A percentile compares a stretch with the other conserved stretches of the same genome.
Evolutionary conservation across 2,329 filamentous ascomycete species (phyloP).

Genomic region (Chrysoporthe deuterocubensis): DNA sequence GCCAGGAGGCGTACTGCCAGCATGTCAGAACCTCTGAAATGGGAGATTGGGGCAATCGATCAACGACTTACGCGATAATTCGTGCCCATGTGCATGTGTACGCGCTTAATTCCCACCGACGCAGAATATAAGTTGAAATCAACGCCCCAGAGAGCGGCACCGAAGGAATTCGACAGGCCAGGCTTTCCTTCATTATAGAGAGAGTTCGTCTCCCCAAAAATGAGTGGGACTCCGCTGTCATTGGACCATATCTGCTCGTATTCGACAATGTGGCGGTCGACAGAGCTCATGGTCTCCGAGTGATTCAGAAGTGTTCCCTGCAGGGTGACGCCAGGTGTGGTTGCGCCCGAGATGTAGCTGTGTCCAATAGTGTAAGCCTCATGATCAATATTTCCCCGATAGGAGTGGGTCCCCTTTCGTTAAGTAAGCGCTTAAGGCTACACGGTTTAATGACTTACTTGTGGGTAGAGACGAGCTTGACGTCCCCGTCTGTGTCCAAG

Average conservation of each 20-base stretch:
- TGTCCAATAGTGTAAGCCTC: constrained; percentile 15
- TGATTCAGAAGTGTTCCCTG: constrained; percentile 68
- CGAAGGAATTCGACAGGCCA: constrained; percentile 67
- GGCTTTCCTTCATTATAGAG: constrained; percentile 65
- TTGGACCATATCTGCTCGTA: constrained; percentile 46
- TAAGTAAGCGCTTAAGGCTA: too few relatives aligned
- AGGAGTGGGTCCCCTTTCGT: too few relatives aligned
- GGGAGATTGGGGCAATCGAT: too few relatives aligned
- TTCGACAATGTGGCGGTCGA: constrained; percentile 53
- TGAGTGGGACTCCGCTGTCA: constrained; percentile 50
- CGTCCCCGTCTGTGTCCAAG: constrained; percentile 51
- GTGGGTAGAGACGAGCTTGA: constrained; percentile 61
- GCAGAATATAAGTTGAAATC: constrained; percentile 66
- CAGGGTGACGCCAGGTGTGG: constrained; percentile 63
- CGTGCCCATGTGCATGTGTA: constrained; percentile 68
- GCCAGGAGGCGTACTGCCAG: constrained; percentile 60
- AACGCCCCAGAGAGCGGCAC: constrained; percentile 66
- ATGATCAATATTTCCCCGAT: too few relatives aligned
- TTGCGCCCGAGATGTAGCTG: constrained; percentile 66
- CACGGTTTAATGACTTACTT: constrained; percentile 49
- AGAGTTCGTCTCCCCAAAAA: constrained; percentile 65
- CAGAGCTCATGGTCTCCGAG: constrained; percentile 52
- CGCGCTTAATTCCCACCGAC: constrained; percentile 56
- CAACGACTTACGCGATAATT: constrained; percentile 54
- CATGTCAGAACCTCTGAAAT: constrained; percentile 11